These are phyloP conservation scores for Neonectria neomacrospora DNA, from an alignment of 2,329 filamentous ascomycete species.

Conservation along the genomic window DNA sequence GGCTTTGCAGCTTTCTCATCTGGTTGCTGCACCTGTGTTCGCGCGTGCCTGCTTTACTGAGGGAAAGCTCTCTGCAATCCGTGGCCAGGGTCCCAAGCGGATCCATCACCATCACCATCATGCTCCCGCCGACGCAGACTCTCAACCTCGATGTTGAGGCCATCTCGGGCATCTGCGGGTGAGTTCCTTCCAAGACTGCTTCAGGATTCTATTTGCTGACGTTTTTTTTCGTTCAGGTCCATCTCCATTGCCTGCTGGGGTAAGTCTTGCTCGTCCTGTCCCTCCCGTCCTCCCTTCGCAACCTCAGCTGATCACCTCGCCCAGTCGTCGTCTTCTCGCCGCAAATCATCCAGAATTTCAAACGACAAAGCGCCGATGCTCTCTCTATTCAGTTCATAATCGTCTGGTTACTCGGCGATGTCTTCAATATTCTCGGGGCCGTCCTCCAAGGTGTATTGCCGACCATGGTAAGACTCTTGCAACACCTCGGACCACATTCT, in stretches of 20 bases:
- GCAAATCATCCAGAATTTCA: conserved; percentile 96
- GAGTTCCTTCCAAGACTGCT: conserved; percentile 42
- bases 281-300: conserved; percentile 6
- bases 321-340: conserved; percentile 93
- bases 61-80: conserved; percentile 28
- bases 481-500: neutral
- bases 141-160: conserved; percentile 86
- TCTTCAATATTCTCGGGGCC: conserved; percentile 96
- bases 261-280: conserved; percentile 37
- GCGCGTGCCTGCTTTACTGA: conserved; percentile 20
- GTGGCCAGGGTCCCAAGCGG: conserved; percentile 28
- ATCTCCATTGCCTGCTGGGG: conserved; percentile 96
- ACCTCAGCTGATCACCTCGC: conserved; percentile 30
- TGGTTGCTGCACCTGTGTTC: conserved; percentile 18
- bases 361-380: conserved; percentile 84
- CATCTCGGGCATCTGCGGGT: conserved; percentile 92
- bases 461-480: conserved; percentile 74
- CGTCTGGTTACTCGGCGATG: conserved; percentile 92
- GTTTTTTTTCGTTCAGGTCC: conserved; percentile 64
- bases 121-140: conserved; percentile 66
- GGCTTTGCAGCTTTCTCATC: neutral
- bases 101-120: conserved; percentile 44
- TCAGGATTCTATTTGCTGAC: conserved; percentile 23
- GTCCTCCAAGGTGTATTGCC: conserved; percentile 91
- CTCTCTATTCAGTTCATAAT: conserved; percentile 92